phyloP scores from a whole-genome alignment of 202 grass and related monocot genomes.

The Dendrocalamus latiflorus region DNA sequence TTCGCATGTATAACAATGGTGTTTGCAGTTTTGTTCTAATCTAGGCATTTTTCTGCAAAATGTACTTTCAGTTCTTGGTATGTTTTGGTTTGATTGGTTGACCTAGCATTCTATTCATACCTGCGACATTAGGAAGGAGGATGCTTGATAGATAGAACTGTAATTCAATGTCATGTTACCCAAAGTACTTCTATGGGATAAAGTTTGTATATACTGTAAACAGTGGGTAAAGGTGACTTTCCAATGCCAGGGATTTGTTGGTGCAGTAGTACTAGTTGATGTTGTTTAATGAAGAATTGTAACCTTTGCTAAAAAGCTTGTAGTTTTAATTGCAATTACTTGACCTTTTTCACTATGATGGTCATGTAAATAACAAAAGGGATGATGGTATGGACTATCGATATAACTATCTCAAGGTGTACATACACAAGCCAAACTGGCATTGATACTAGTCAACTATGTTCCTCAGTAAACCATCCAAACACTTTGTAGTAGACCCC shows the following conservation, averaged over 20 bases:
- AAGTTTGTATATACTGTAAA: too few species aligned
- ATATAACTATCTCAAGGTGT: background rate
- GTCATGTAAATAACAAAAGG: background rate
- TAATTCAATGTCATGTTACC: background rate
- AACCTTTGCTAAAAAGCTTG: background rate
- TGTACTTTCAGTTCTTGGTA: background rate
- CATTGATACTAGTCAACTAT: background rate
- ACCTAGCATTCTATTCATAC: background rate
- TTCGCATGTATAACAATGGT: background rate
- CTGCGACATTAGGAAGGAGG: background rate
- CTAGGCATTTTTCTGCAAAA: background rate
- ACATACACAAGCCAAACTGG: background rate
- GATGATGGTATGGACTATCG: background rate
- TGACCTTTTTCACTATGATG: background rate
- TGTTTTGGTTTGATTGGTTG: slow-evolving; percentile 6
- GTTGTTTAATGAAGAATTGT: background rate
- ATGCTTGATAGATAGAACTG: background rate
- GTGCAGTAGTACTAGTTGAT: background rate
- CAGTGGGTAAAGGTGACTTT: background rate
- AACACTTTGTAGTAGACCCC: background rate
- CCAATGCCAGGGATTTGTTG: background rate
- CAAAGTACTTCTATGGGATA: background rate
- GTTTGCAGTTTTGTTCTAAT: background rate
- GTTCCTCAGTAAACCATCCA: background rate
- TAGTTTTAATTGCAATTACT: too few species aligned